Percentiles rank a stretch among this genome's conserved stretches.
Evolutionary conservation across 192 early-diverging fungal genomes (phyloP).

Genomic region (Coemansia sp.): DNA sequence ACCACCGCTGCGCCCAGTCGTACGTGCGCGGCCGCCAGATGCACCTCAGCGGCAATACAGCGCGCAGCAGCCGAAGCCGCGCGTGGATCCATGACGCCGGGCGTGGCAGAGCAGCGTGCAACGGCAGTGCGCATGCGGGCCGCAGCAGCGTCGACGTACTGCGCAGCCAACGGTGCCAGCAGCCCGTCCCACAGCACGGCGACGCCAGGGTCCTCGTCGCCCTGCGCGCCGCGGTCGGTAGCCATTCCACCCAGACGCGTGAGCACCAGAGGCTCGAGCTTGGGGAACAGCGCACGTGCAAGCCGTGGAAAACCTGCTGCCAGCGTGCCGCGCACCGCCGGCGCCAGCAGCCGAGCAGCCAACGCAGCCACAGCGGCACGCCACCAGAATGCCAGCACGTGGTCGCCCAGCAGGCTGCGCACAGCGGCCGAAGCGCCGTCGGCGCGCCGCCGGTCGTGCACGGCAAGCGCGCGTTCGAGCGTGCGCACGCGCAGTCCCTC

Average conservation of each 20-base stretch:
- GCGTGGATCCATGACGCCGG: neutral
- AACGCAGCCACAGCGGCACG: slow-evolving; percentile 23
- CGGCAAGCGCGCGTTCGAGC: slow-evolving; percentile 39
- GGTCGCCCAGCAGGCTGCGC: slow-evolving; percentile 14
- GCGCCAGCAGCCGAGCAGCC: slow-evolving; percentile 11
- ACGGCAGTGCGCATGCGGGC: slow-evolving; percentile 31
- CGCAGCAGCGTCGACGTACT: slow-evolving; percentile 22
- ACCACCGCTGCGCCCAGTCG: slow-evolving; percentile 17
- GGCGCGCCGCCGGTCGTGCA: slow-evolving; percentile 5
- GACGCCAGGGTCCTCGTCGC: slow-evolving; percentile 6
- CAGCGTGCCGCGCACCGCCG: slow-evolving; percentile 8
- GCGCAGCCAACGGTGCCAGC: slow-evolving; percentile 19
- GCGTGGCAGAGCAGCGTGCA: slow-evolving; percentile 19
- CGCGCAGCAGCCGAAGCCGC: slow-evolving; percentile 21
- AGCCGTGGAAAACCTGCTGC: slow-evolving; percentile 30
- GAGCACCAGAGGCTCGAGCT: slow-evolving; percentile 24
- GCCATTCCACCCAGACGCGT: slow-evolving; percentile 17
- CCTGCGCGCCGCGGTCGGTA: neutral
- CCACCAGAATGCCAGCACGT: slow-evolving; percentile 38
- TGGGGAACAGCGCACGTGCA: slow-evolving; percentile 29
- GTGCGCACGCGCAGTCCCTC: slow-evolving; percentile 26
- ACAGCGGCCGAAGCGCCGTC: too few relatives aligned
- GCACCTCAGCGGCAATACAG: slow-evolving; percentile 36
- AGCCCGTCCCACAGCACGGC: slow-evolving; percentile 31
- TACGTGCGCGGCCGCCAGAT: slow-evolving; percentile 24